These are phyloP conservation scores for Botryotinia narcissicola DNA, from an alignment of 2,329 filamentous ascomycete genomes.

Conservation along the genomic window DNA sequence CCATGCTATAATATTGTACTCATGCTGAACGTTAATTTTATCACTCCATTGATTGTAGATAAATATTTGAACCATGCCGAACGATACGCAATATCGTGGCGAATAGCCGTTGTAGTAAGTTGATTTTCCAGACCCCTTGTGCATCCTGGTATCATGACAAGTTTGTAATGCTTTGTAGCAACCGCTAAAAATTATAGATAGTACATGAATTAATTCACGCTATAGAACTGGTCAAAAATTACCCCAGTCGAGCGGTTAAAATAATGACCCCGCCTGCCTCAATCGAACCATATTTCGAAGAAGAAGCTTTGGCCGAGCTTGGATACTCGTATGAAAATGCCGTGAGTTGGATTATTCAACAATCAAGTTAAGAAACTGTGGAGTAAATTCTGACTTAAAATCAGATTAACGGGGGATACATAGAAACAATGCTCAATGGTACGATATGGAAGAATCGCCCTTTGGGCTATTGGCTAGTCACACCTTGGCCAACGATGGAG, in stretches of 20 bases:
- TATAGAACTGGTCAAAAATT: neutral
- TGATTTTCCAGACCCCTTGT: neutral
- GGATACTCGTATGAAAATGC: conserved; percentile 25
- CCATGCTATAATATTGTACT: neutral
- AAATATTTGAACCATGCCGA: neutral
- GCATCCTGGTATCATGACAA: neutral
- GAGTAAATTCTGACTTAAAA: neutral
- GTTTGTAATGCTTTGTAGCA: neutral
- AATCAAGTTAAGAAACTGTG: neutral
- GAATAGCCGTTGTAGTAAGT: neutral
- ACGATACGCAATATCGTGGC: neutral
- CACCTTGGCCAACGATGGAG: neutral
- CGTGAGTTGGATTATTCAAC: conserved; percentile 20
- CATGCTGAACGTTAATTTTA: neutral
- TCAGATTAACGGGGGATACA: neutral
- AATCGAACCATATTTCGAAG: conserved; percentile 22
- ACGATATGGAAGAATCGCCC: neutral
- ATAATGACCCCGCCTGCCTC: neutral
- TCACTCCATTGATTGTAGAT: neutral
- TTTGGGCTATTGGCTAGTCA: neutral
- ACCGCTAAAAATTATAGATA: neutral
- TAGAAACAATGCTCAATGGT: neutral
- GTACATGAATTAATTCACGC: neutral
- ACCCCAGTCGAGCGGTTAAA: neutral
- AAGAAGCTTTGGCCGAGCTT: conserved; percentile 24